Conservation (phyloP, 257 asterid genomes). For the Petrea volubilis region DNA sequence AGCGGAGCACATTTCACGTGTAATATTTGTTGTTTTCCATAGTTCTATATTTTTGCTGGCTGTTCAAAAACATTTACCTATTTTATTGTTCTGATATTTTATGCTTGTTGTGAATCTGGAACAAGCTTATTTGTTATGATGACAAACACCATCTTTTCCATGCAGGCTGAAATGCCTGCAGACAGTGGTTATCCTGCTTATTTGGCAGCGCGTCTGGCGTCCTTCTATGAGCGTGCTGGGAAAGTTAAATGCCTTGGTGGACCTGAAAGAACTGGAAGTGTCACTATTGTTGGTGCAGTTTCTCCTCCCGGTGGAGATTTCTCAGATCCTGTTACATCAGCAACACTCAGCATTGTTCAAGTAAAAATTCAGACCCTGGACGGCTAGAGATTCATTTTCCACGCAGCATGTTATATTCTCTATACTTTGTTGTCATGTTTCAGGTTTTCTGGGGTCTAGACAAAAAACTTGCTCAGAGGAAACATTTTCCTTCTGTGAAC, state of each 20-base stretch:
- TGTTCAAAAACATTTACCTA: not conserved
- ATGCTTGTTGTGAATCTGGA: not conserved
- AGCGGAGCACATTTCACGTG: not conserved
- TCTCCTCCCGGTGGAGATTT: constrained; percentile 99
- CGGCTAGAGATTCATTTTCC: constrained; percentile 20
- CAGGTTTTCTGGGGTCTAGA: constrained; percentile 99
- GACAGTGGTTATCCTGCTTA: constrained; percentile 99
- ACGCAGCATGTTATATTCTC: constrained; percentile 16
- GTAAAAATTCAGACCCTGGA: constrained; percentile 33
- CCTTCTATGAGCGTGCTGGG: constrained; percentile 99
- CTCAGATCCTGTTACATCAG: constrained; percentile 99
- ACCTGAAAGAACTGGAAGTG: constrained; percentile 98
- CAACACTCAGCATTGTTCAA: constrained; percentile 99
- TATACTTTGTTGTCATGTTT: constrained; percentile 23
- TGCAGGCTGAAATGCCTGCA: constrained; percentile 99
- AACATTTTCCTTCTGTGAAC: constrained; percentile 97
- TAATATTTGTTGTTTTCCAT: not conserved
- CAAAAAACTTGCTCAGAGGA: constrained; percentile 97
- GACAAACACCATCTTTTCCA: constrained; percentile 12
- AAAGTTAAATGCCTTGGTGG: constrained; percentile 98
- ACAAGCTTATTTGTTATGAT: constrained; percentile 11
- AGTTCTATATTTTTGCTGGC: not conserved
- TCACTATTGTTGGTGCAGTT: constrained; percentile 98
- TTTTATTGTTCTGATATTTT: not conserved
- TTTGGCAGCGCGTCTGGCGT: constrained; percentile 97